Evolutionary conservation across 1,284 basidiomycete species (phyloP), one percentile per base, ranked within the genome.

Genomic region (Naganishia sp.): DNA sequence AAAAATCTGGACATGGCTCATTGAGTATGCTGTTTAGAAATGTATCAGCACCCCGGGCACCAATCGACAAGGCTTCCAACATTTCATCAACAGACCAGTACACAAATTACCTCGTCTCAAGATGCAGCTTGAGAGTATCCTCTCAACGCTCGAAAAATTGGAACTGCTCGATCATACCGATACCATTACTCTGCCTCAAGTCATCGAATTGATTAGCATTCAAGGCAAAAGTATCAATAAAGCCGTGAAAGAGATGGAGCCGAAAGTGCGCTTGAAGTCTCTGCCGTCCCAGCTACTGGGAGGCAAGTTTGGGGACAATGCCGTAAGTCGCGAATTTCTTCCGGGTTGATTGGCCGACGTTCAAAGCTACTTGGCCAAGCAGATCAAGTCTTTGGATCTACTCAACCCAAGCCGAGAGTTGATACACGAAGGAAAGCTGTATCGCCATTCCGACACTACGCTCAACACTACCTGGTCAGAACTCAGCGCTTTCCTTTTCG

Each of bases 91-190:
- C 71, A 85, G 94, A 49, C 91, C 95, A 1, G 92, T 95, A 52
- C 89, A 91, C 54, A 87, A 94, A 63, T 79, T 97, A 39, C 84
- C 93, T 53, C 89, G 94, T 31, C 97, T 98, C 78, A 88, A 91
- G 62, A 83, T 98, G 0, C 84, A 97, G 57, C 81, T 99, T 50
- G 88, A 88, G 72, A 83, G 84, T 41, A 90, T 98, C 67, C 79
- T 90, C 56, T 87, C 90, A 23, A 69, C 71, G 0, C 69, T 76
- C 28, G 72, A 73, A 55, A 71, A 69, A 1, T 85, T 87, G 67
- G 88, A 90, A 0, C 84, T 87, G 0, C 76, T 83, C 11, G 85
- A 85, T 28, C 89, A 95, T 73, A 88, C 90, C 57, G 93, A 96
- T 74, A 83, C 85, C 3, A 84, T 86, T 41, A 85, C 86, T 31